These are phyloP conservation scores for Austroboletus niveus DNA, from an alignment of 1,284 basidiomycete species.

Conservation along the genomic window DNA sequence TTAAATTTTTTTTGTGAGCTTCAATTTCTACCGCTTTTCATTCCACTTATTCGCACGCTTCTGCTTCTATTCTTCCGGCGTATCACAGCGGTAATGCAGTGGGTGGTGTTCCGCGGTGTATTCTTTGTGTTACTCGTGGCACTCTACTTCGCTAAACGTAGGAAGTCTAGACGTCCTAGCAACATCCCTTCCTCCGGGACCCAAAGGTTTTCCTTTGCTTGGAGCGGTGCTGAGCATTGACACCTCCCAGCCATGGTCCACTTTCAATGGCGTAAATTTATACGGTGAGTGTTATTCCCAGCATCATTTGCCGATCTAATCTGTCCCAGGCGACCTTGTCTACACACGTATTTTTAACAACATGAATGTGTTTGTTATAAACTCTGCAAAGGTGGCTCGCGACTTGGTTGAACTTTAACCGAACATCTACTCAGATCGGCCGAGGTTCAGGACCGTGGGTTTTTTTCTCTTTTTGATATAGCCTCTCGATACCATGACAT, in stretches of 20 bases:
- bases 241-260: conserved; percentile 23
- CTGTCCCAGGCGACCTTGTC: conserved; percentile 19
- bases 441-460: conserved; percentile 19
- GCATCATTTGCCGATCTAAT: neutral
- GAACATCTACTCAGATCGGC: conserved; percentile 28
- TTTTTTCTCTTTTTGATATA: neutral
- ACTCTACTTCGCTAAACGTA: conserved; percentile 13
- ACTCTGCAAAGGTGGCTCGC: conserved; percentile 24
- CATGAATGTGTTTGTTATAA: conserved; percentile 25
- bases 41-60: too few species aligned
- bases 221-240: conserved; percentile 23
- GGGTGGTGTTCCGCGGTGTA: neutral
- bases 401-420: conserved; percentile 27
- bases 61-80: too few species aligned
- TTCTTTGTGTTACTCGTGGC: conserved; percentile 13
- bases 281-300: conserved; percentile 15
- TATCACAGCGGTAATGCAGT: conserved; percentile 12
- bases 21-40: too few species aligned
- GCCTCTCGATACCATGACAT: neutral
- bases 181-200: conserved; percentile 26
- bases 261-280: conserved; percentile 23
- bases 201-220: conserved; percentile 24
- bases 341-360: conserved; percentile 22
- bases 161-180: neutral
- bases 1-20: too few species aligned